A percentile compares a stretch with the other conserved stretches of the same genome.
These are phyloP conservation scores for Crithidia sp. DNA, from an alignment of 208 protist genomes.

Conservation along the genomic window DNA sequence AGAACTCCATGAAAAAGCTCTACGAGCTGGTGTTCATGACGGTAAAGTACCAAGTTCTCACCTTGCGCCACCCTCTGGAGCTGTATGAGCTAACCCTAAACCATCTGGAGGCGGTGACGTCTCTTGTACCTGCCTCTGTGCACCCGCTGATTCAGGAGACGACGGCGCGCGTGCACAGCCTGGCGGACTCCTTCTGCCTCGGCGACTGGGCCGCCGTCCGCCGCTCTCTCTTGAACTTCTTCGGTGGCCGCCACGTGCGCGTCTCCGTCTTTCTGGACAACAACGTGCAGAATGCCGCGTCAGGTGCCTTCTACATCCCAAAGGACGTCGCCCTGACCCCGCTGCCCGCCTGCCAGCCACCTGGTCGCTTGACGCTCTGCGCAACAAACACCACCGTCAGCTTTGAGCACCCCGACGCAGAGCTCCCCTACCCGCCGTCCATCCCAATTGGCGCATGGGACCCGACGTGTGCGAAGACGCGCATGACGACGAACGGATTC, in stretches of 20 bases:
- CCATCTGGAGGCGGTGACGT: slow-evolving; percentile 75
- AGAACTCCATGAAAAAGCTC: slow-evolving; percentile 89
- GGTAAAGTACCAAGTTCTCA: slow-evolving; percentile 92
- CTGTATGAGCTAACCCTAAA: slow-evolving; percentile 88
- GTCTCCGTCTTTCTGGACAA: slow-evolving; percentile 89
- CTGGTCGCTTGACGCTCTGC: slow-evolving; percentile 54
- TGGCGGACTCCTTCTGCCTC: slow-evolving; percentile 35
- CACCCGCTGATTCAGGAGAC: slow-evolving; percentile 29
- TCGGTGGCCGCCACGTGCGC: slow-evolving; percentile 63
- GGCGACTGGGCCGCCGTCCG: slow-evolving; percentile 67
- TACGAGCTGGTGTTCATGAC: slow-evolving; percentile 94
- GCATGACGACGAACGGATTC: slow-evolving; percentile 56
- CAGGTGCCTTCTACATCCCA: slow-evolving; percentile 68
- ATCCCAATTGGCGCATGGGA: slow-evolving; percentile 54
- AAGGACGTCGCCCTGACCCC: slow-evolving; percentile 49
- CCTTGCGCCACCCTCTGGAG: slow-evolving; percentile 79
- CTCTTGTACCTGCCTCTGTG: slow-evolving; percentile 33
- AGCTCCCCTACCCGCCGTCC: slow-evolving; percentile 34
- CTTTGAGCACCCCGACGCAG: slow-evolving; percentile 64
- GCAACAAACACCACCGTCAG: background rate
- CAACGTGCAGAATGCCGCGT: slow-evolving; percentile 62
- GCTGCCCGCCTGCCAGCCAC: slow-evolving; percentile 43
- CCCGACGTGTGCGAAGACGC: slow-evolving; percentile 20
- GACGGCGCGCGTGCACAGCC: slow-evolving; percentile 27
- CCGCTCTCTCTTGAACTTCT: slow-evolving; percentile 78